Conservation (phyloP, 148 eudicot species). For the Silene uniflora region DNA sequence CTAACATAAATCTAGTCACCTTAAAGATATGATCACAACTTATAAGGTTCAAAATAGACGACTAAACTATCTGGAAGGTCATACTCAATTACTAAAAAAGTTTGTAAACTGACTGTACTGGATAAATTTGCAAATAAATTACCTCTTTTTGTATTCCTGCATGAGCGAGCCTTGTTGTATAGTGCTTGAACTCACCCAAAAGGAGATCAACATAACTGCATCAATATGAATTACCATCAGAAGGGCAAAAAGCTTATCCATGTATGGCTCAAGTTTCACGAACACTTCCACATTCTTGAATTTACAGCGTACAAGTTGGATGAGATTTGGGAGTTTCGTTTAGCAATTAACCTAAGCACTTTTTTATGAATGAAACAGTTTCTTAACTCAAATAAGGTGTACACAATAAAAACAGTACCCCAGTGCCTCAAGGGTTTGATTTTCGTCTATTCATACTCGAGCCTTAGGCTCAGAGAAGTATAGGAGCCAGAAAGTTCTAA, state of each 20-base stretch:
- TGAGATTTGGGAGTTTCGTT: neutral
- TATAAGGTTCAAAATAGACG: neutral
- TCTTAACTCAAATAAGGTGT: neutral
- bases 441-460: too few species aligned
- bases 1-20: neutral
- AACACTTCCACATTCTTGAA: neutral
- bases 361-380: slow-evolving; percentile 3
- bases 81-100: neutral
- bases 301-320: neutral
- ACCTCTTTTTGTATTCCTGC: slow-evolving; percentile 85
- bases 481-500: too few species aligned
- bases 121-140: slow-evolving; percentile 18
- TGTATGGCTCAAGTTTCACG: neutral
- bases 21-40: neutral
- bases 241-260: neutral
- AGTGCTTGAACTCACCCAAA: slow-evolving; percentile 92
- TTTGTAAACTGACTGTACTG: neutral
- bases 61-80: neutral
- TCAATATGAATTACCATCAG: slow-evolving; percentile 21
- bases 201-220: slow-evolving; percentile 88
- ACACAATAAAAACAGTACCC: neutral
- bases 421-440: neutral
- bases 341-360: neutral
- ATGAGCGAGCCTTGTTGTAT: slow-evolving; percentile 85
- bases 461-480: too few species aligned